Conservation (phyloP, 2,329 filamentous ascomycete genomes). For the Cladophialophora carrionii region DNA sequence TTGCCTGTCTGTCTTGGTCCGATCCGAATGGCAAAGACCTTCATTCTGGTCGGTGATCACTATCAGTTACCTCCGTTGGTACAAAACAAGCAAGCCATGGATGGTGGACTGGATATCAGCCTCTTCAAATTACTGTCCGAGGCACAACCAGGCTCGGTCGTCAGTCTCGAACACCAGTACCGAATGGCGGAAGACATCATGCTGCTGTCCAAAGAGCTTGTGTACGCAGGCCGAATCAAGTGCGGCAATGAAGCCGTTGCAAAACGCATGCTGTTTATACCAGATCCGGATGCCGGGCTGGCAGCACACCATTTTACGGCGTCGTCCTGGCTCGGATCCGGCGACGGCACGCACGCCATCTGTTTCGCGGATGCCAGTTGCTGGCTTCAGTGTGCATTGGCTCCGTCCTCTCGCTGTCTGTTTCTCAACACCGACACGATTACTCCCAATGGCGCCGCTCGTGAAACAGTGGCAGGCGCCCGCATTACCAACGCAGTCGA, state of each 20-base stretch:
- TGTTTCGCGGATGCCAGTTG: slow-evolving; percentile 55
- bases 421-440: slow-evolving; percentile 89
- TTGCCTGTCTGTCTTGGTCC: slow-evolving; percentile 92
- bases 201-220: slow-evolving; percentile 87
- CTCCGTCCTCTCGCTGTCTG: slow-evolving; percentile 72
- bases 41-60: slow-evolving; percentile 94
- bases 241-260: slow-evolving; percentile 82
- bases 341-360: slow-evolving; percentile 38
- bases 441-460: slow-evolving; percentile 62
- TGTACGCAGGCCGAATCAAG: slow-evolving; percentile 87
- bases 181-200: slow-evolving; percentile 98
- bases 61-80: slow-evolving; percentile 94
- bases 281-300: slow-evolving; percentile 63
- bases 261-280: slow-evolving; percentile 67
- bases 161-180: slow-evolving; percentile 93
- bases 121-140: slow-evolving; percentile 94
- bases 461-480: slow-evolving; percentile 68
- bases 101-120: slow-evolving; percentile 86
- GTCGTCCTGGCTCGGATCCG: slow-evolving; percentile 43
- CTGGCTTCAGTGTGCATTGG: slow-evolving; percentile 75
- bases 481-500: slow-evolving; percentile 89
- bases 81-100: slow-evolving; percentile 82
- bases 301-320: slow-evolving; percentile 63
- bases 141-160: slow-evolving; percentile 80
- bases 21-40: slow-evolving; percentile 87